Percentiles rank a stretch among this genome's conserved stretches.
Conservation (phyloP, 331 rosid species). For the Erythrophleum ivorense region DNA sequence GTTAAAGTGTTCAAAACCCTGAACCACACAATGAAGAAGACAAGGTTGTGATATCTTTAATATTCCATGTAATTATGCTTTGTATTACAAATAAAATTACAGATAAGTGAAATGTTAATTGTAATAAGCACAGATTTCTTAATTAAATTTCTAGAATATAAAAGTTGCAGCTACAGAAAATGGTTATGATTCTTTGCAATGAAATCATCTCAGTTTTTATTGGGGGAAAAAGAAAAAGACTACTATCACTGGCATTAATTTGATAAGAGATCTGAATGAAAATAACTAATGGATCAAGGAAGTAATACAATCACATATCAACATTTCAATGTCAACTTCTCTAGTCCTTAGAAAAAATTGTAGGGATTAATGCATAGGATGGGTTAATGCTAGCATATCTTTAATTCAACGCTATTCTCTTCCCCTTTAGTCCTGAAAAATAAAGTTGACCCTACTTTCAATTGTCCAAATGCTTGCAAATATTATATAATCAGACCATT, state of each 20-base stretch:
- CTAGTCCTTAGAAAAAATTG: neutral
- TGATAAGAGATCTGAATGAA: neutral
- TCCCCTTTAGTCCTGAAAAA: neutral
- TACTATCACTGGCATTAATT: neutral
- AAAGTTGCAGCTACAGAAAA: neutral
- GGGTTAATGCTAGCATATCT: neutral
- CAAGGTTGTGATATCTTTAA: neutral
- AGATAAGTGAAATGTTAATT: neutral
- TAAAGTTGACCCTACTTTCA: neutral
- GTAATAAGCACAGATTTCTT: neutral
- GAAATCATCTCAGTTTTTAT: neutral
- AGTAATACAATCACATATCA: neutral
- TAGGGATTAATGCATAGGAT: neutral
- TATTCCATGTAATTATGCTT: neutral
- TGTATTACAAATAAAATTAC: neutral
- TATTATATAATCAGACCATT: too few relatives aligned
- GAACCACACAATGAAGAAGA: neutral
- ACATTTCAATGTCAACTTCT: neutral
- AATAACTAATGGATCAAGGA: neutral
- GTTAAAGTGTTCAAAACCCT: neutral
- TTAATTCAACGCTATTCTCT: neutral
- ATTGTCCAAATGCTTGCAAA: neutral
- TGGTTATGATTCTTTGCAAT: neutral
- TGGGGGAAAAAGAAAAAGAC: neutral
- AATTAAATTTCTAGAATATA: neutral